These are phyloP conservation scores for Capillidium heterosporum DNA, from an alignment of 371 early-diverging fungal species.

Conservation along the genomic window DNA sequence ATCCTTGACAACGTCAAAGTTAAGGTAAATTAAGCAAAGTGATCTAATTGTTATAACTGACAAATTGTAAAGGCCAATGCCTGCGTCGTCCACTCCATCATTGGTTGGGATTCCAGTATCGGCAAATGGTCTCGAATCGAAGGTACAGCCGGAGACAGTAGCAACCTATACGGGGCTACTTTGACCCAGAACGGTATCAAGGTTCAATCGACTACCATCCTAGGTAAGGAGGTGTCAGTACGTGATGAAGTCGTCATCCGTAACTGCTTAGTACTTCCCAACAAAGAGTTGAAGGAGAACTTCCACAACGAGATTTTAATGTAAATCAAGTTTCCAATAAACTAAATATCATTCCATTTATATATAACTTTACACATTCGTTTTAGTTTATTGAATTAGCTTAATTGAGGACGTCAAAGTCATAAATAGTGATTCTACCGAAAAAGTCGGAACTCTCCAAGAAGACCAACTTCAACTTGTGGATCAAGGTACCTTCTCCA, in stretches of 20 bases:
- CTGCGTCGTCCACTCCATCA: conserved; percentile 76
- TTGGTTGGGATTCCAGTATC: conserved; percentile 90
- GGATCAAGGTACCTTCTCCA: neutral
- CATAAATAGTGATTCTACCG: conserved; percentile 71
- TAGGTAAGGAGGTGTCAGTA: conserved; percentile 79
- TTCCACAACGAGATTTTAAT: conserved; percentile 90
- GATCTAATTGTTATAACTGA: neutral
- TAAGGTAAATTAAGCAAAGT: conserved; percentile 31
- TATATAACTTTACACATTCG: no score
- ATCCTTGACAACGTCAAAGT: conserved; percentile 89
- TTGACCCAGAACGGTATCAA: conserved; percentile 77
- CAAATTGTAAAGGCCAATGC: conserved; percentile 11
- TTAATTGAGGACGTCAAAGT: conserved; percentile 29
- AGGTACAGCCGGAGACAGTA: conserved; percentile 45
- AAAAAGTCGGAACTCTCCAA: conserved; percentile 70
- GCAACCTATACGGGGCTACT: conserved; percentile 20
- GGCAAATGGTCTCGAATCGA: conserved; percentile 90
- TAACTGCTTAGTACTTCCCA: conserved; percentile 91
- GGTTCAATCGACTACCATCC: conserved; percentile 75
- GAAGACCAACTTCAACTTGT: conserved; percentile 45
- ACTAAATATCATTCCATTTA: no score
- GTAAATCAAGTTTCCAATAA: no score
- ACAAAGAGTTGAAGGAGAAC: conserved; percentile 81
- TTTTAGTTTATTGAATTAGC: no score
- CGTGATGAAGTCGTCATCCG: conserved; percentile 82